phyloP scores from a whole-genome alignment of 2,329 filamentous ascomycete genomes.

The Penicillium sp. region DNA sequence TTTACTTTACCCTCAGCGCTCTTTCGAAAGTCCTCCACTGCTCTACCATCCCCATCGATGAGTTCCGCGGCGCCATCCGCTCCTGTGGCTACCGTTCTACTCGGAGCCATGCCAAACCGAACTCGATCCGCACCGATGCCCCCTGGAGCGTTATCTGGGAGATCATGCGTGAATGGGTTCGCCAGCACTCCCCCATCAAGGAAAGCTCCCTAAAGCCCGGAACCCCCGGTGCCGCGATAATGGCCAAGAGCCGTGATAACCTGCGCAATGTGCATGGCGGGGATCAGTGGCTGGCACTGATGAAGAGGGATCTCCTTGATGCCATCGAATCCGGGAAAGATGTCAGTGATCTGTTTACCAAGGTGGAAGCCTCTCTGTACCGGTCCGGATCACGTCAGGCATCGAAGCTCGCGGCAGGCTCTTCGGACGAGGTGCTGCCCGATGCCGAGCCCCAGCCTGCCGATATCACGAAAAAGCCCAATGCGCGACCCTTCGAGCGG shows the following conservation, averaged over 20 bases:
- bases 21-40: constrained; percentile 77
- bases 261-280: constrained; percentile 30
- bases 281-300: constrained; percentile 28
- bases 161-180: constrained; percentile 86
- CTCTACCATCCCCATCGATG: constrained; percentile 72
- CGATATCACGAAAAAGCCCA: not conserved
- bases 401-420: not conserved
- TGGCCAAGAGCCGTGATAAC: constrained; percentile 48
- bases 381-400: constrained; percentile 31
- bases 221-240: constrained; percentile 70
- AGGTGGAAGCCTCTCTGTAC: constrained; percentile 47
- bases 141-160: constrained; percentile 90
- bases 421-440: not conserved
- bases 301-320: constrained; percentile 40
- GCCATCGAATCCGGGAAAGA: constrained; percentile 35
- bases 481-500: constrained; percentile 10
- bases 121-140: constrained; percentile 90
- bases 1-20: constrained; percentile 77
- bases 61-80: constrained; percentile 75
- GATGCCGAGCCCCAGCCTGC: not conserved
- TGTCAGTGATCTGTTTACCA: constrained; percentile 40
- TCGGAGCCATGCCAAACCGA: constrained; percentile 83
- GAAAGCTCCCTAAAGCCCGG: constrained; percentile 66
- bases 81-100: constrained; percentile 79
- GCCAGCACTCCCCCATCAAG: constrained; percentile 76